Conservation (phyloP, 257 asterid species). For the Scutellaria baicalensis region DNA sequence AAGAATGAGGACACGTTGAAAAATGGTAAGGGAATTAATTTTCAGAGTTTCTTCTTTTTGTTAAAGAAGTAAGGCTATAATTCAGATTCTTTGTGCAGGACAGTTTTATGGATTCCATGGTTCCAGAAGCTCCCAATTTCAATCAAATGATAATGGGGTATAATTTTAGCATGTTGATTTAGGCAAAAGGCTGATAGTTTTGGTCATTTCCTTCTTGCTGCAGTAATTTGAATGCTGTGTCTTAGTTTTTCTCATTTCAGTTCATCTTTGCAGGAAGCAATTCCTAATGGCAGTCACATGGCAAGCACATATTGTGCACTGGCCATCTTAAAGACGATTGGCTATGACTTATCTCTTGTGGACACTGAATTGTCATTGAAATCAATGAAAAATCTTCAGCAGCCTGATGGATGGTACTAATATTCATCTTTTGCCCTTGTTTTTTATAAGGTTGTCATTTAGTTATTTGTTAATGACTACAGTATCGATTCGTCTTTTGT, state of each 20-base stretch:
- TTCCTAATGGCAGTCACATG: slow-evolving; percentile 80
- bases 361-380: slow-evolving; percentile 42
- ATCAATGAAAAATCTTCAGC: slow-evolving; percentile 95
- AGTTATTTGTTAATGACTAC: not conserved
- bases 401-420: slow-evolving; percentile 75
- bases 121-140: slow-evolving; percentile 88
- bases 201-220: not conserved
- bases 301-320: slow-evolving; percentile 95
- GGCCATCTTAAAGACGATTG: slow-evolving; percentile 72
- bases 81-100: slow-evolving; percentile 38
- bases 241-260: not conserved
- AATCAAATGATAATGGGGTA: slow-evolving; percentile 44
- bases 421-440: not conserved
- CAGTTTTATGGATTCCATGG: slow-evolving; percentile 96
- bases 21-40: slow-evolving; percentile 46
- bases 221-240: slow-evolving; percentile 1
- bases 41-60: not conserved
- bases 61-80: slow-evolving; percentile 7
- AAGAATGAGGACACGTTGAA: slow-evolving; percentile 33
- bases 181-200: not conserved
- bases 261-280: slow-evolving; percentile 35
- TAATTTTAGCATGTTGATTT: slow-evolving; percentile 10
- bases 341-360: slow-evolving; percentile 64
- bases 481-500: not conserved
- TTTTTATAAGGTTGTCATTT: not conserved